Evolutionary conservation across 129 eudicot species (phyloP).

Genomic region (Lactuca sativa): DNA sequence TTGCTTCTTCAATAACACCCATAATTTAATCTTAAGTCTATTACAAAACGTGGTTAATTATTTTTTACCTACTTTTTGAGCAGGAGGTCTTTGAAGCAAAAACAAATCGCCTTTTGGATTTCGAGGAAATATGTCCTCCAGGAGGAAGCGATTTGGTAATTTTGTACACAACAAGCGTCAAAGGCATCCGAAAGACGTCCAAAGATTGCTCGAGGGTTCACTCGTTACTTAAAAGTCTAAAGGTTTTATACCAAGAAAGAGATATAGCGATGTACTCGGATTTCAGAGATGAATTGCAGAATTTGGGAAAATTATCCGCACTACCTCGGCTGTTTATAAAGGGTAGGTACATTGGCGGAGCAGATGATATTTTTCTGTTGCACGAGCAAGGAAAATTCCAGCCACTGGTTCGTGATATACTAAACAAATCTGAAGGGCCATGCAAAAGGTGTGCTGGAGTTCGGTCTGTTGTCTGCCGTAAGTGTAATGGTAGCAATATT

Average conservation of each 20-base stretch:
- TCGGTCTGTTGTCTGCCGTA: conserved; percentile 64
- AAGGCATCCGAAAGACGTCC: conserved; percentile 79
- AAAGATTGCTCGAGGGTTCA: conserved; percentile 74
- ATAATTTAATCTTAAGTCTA: too few relatives aligned
- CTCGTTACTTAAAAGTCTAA: conserved; percentile 56
- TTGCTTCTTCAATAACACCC: too few relatives aligned
- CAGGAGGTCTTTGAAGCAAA: conserved; percentile 56
- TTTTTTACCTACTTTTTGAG: conserved; percentile 57
- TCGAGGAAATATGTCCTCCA: conserved; percentile 73
- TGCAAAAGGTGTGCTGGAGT: conserved; percentile 36
- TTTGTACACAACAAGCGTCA: conserved; percentile 73
- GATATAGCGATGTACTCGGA: conserved; percentile 75
- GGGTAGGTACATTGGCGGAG: conserved; percentile 87
- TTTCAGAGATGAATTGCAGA: conserved; percentile 63
- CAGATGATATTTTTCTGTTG: conserved; percentile 63
- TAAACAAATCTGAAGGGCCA: too few relatives aligned
- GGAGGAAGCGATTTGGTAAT: conserved; percentile 68
- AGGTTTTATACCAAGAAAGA: conserved; percentile 57
- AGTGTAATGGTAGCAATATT: conserved; percentile 69
- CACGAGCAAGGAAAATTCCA: conserved; percentile 73
- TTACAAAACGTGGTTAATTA: too few relatives aligned
- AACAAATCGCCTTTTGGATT: conserved; percentile 47
- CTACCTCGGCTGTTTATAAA: conserved; percentile 78
- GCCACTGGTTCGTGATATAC: conserved; percentile 56
- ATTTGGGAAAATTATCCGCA: conserved; percentile 55